Evolutionary conservation across 169 alveolate genomes (phyloP), one percentile per base, ranked within the genome.

Genomic region (Plasmodium cynomolgi): DNA sequence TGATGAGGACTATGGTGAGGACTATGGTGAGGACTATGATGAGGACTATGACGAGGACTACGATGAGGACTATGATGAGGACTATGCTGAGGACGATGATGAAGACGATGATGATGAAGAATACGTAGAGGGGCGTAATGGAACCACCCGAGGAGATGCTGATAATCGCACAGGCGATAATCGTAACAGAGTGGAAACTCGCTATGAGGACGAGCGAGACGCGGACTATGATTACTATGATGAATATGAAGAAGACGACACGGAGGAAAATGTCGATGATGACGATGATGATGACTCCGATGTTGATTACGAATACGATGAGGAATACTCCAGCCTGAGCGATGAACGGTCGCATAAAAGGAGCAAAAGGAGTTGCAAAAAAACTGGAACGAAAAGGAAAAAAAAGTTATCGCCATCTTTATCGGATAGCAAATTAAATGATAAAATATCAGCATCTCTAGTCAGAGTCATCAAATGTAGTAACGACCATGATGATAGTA

Each of bases 401-500:
- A 71, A 7, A 39, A 39, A 6, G 6, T 68, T 68, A 68, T 47
- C 71, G 20, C 50, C 83, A 84, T 83, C 81, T 15, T 34, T 68
- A 37, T 33, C 44, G 39, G 74, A 3, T 20, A 41, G 29, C 15
- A 33, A 34, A 50, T 3, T n/a, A 15, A 54, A 84, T 23, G 83
- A 33, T 3, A 23, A 84, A 6, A 72, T 9, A 5, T 41, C 77
- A 23, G 41, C 75, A 1, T 72, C 92, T 13, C 54, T 47, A 71
- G 82, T 82, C 29, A 84, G 83, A 84, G 33, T 56, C 13, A 17
- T 84, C 15, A 56, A 84, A n/a, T 26, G 73, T 23, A 39, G 44
- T 72, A 84, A 71, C 23, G 62, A 84, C 33, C 74, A 34, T 2
- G 83, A 84, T 26, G 1, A 84, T 68, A 84, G 83, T 71, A 84